Conservation (phyloP, 345 rosid genomes). For the Toxicodendron radicans region DNA sequence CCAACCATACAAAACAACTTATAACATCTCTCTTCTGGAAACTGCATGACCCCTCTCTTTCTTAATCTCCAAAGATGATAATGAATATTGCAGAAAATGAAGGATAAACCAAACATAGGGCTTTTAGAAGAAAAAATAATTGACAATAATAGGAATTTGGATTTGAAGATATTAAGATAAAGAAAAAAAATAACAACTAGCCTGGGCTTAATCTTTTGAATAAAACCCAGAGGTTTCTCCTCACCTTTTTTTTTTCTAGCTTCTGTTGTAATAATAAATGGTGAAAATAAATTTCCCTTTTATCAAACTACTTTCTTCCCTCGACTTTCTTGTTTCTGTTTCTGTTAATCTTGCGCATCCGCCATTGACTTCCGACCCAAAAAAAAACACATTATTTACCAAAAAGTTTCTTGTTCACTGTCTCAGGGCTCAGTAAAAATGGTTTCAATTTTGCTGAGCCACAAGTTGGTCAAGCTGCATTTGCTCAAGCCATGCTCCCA, state of each 20-base stretch:
- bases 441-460: conserved; percentile 77
- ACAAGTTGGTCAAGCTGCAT: conserved; percentile 90
- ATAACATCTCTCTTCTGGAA: background rate
- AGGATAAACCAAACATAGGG: conserved; percentile 19
- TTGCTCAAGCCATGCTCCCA: conserved; percentile 84
- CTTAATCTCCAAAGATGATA: conserved; percentile 19
- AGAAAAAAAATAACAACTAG: conserved; percentile 23
- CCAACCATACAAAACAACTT: conserved; percentile 9
- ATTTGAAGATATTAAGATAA: conserved; percentile 27
- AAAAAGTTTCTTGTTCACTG: conserved; percentile 38
- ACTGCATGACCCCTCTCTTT: conserved; percentile 20
- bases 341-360: conserved; percentile 31
- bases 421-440: conserved; percentile 32
- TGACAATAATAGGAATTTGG: conserved; percentile 33
- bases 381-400: conserved; percentile 45
- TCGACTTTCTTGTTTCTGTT: conserved; percentile 18
- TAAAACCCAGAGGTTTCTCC: conserved; percentile 34
- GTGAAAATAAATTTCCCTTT: conserved; percentile 40
- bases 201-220: conserved; percentile 30
- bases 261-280: conserved; percentile 49
- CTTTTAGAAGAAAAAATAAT: conserved; percentile 20
- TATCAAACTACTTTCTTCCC: conserved; percentile 27
- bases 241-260: conserved; percentile 29
- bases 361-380: conserved; percentile 28
- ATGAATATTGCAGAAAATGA: conserved; percentile 23